Evolutionary conservation across 2,329 filamentous ascomycete genomes (phyloP).

Genomic region (Metarhizium album): DNA sequence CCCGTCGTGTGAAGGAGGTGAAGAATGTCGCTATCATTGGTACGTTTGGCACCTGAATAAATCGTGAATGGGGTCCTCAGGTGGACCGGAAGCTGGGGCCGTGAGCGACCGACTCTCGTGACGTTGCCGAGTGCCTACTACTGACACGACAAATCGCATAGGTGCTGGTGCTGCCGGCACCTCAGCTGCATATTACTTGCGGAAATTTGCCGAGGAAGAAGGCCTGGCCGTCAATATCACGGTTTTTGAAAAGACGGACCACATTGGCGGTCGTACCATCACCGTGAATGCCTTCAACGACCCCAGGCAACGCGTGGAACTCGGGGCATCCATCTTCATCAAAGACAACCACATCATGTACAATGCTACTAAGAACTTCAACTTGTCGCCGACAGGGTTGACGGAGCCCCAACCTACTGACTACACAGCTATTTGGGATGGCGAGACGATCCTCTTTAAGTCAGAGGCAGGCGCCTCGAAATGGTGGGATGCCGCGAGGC

Average conservation of each 20-base stretch:
- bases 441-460: conserved; percentile 59
- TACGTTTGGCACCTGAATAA: no score
- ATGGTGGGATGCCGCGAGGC: conserved; percentile 72
- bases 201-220: conserved; percentile 55
- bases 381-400: conserved; percentile 45
- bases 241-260: conserved; percentile 69
- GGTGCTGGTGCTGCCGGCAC: conserved; percentile 85
- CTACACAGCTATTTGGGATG: conserved; percentile 75
- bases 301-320: conserved; percentile 58
- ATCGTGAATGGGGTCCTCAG: no score
- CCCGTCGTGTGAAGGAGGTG: conserved; percentile 9
- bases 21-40: conserved; percentile 27
- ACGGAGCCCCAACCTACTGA: conserved; percentile 37
- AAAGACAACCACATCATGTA: conserved; percentile 72
- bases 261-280: conserved; percentile 76
- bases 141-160: conserved; percentile 23
- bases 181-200: conserved; percentile 75
- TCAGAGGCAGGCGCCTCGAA: conserved; percentile 46
- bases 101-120: no score
- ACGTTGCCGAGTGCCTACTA: neutral
- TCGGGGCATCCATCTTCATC: conserved; percentile 90
- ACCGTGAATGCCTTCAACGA: conserved; percentile 71
- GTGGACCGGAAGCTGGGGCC: no score
- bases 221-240: conserved; percentile 63
- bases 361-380: conserved; percentile 59